Evolutionary conservation across 2,329 filamentous ascomycete genomes (phyloP).

Genomic region (Alternaria postmessia): DNA sequence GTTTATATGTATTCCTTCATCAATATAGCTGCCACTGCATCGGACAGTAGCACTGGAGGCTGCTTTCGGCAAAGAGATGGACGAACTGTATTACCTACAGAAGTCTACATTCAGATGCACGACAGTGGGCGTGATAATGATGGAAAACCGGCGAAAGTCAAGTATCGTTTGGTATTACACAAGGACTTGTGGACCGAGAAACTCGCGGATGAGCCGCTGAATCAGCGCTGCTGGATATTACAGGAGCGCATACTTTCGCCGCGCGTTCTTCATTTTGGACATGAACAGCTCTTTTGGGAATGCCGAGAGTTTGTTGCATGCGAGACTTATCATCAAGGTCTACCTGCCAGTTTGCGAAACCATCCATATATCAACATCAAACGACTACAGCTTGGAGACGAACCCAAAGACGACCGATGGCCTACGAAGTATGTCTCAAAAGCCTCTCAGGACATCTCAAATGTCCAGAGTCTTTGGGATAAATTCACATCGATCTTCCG

Average conservation of each 20-base stretch:
- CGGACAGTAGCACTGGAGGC: neutral
- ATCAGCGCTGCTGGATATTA: constrained; percentile 11
- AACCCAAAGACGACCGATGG: constrained; percentile 6
- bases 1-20: constrained; percentile 5
- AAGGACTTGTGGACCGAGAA: neutral
- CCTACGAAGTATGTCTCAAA: neutral
- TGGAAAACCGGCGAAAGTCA: neutral
- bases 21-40: constrained; percentile 9
- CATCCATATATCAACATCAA: constrained; percentile 10
- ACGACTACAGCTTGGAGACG: constrained; percentile 5
- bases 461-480: too few relatives aligned
- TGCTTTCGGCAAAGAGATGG: constrained; percentile 6
- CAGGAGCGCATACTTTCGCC: constrained; percentile 28
- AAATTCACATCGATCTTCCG: neutral
- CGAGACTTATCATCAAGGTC: constrained; percentile 13
- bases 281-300: constrained; percentile 32
- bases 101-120: neutral
- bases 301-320: constrained; percentile 19
- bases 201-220: constrained; percentile 7
- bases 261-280: constrained; percentile 27
- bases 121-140: neutral
- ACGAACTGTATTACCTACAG: neutral
- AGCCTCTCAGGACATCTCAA: neutral
- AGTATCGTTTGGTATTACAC: neutral
- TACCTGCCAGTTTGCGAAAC: neutral